A percentile compares a stretch with the other conserved stretches of the same genome.
Conservation (phyloP, 129 eudicot genomes). For the Oenanthe sinensis region DNA sequence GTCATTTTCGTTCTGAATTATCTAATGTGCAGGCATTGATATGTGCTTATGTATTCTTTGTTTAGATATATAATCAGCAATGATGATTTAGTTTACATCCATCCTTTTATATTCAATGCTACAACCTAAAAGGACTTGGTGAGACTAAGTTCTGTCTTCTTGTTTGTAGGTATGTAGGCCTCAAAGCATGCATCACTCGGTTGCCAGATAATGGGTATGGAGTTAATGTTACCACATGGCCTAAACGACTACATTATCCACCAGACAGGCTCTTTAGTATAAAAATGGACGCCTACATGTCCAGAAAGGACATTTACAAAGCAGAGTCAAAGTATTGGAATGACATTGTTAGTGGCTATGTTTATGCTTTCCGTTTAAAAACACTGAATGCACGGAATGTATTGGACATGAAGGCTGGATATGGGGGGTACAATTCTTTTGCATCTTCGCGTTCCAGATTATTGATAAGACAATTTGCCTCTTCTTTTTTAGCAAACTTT, state of each 20-base stretch:
- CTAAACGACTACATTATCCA: constrained; percentile 61
- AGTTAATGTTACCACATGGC: constrained; percentile 60
- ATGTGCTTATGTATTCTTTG: neutral
- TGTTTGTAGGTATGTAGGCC: constrained; percentile 52
- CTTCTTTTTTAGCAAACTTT: neutral
- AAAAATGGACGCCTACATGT: constrained; percentile 68
- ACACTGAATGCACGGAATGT: constrained; percentile 42
- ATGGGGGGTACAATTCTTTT: constrained; percentile 59
- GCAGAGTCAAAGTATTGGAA: constrained; percentile 74
- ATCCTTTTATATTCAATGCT: constrained; percentile 1
- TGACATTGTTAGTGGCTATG: constrained; percentile 53
- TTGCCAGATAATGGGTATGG: constrained; percentile 66
- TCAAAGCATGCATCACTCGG: constrained; percentile 55
- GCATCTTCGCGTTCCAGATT: neutral
- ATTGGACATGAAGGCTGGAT: constrained; percentile 86
- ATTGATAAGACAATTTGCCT: neutral
- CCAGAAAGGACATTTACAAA: constrained; percentile 64
- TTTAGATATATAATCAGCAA: no score
- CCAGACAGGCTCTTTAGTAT: constrained; percentile 69
- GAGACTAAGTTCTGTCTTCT: neutral
- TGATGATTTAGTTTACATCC: neutral
- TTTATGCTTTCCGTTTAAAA: constrained; percentile 46
- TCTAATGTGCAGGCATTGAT: neutral
- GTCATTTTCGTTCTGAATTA: neutral
- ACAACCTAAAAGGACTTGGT: neutral